Evolutionary conservation across 345 rosid species (phyloP).

Genomic region (Gossypium turneri): DNA sequence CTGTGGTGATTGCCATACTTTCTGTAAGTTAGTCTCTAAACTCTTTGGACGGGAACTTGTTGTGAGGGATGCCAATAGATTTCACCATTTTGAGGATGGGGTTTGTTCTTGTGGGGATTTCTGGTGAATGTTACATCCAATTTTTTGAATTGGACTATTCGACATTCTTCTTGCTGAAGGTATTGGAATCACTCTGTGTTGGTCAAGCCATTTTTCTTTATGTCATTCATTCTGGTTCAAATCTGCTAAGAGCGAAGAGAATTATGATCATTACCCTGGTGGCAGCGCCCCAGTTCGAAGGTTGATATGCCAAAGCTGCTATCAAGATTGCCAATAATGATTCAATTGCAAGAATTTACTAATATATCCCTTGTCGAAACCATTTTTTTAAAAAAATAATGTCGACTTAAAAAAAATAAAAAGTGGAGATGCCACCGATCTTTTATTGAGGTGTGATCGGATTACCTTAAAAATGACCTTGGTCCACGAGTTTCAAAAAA

Average conservation of each 20-base stretch:
- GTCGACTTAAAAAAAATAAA: too few species aligned
- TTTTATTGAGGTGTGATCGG: too few species aligned
- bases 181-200: not conserved
- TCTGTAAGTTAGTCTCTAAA: conserved; percentile 71
- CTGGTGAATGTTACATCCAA: conserved; percentile 41
- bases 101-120: conserved; percentile 78
- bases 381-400: too few species aligned
- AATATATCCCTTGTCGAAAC: not conserved
- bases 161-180: not conserved
- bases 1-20: conserved; percentile 80
- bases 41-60: conserved; percentile 45
- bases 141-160: not conserved
- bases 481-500: too few species aligned
- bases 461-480: too few species aligned
- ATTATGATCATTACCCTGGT: not conserved
- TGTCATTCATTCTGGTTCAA: conserved; percentile 1
- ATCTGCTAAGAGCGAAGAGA: not conserved
- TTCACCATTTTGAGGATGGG: conserved; percentile 80
- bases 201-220: not conserved
- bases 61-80: conserved; percentile 81
- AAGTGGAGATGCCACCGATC: too few species aligned
- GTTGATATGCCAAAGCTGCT: conserved; percentile 28
- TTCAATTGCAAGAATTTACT: not conserved
- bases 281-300: not conserved
- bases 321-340: conserved; percentile 5